Percentiles rank a stretch among this genome's conserved stretches.
Evolutionary conservation across 805 yeast species (phyloP).

Genomic region (Cyberlindnera petersonii): DNA sequence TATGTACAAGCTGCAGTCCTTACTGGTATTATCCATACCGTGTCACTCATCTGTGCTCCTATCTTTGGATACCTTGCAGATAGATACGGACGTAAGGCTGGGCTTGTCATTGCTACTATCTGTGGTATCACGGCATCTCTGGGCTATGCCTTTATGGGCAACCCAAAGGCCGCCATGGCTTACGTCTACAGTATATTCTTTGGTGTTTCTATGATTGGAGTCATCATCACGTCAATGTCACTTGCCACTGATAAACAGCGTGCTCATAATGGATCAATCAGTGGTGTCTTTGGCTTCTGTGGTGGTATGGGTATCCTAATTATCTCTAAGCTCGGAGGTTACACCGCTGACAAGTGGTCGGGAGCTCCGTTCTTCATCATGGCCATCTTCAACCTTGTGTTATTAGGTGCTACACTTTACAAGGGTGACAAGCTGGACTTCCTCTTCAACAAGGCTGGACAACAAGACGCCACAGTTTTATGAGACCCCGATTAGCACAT

Average conservation of each 20-base stretch:
- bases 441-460: conserved; percentile 9
- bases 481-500: not conserved
- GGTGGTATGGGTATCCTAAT: conserved; percentile 67
- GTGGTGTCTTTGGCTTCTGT: conserved; percentile 64
- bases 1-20: conserved; percentile 62
- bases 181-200: conserved; percentile 40
- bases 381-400: conserved; percentile 37
- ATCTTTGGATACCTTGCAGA: conserved; percentile 59
- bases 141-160: conserved; percentile 30
- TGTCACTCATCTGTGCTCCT: conserved; percentile 59
- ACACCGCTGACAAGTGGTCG: conserved; percentile 51
- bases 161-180: conserved; percentile 35
- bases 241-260: conserved; percentile 45
- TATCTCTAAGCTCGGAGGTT: conserved; percentile 59
- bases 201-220: conserved; percentile 61
- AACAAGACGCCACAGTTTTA: too few relatives aligned
- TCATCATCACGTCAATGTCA: conserved; percentile 61
- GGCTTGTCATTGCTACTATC: conserved; percentile 36
- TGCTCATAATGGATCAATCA: conserved; percentile 54
- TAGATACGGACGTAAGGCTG: conserved; percentile 34
- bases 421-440: conserved; percentile 21
- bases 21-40: conserved; percentile 61
- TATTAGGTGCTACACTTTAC: conserved; percentile 20
- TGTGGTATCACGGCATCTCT: conserved; percentile 43
- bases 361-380: conserved; percentile 57